Percentiles rank a stretch among this genome's conserved stretches.
These are phyloP conservation scores for Hypoxylon sp. DNA, from an alignment of 2,329 filamentous ascomycete genomes.

Conservation along the genomic window DNA sequence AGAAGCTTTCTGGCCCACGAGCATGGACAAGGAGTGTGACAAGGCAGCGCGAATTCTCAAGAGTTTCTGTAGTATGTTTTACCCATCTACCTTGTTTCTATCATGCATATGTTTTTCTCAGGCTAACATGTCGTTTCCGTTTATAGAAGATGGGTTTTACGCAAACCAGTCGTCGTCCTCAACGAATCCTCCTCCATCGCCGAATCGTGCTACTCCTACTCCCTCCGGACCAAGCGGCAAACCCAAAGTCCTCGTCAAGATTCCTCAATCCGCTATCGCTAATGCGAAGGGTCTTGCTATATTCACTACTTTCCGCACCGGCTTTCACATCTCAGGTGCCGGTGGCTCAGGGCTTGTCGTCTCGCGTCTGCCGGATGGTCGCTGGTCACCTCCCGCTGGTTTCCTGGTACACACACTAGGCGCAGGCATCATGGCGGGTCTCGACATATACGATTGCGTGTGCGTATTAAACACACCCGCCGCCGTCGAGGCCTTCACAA, in stretches of 20 bases:
- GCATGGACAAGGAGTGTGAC: conserved; percentile 87
- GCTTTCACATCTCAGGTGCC: conserved; percentile 71
- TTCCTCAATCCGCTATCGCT: conserved; percentile 67
- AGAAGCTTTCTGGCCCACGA: conserved; percentile 87
- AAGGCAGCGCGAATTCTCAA: conserved; percentile 86
- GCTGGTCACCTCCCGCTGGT: conserved; percentile 82
- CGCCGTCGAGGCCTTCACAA: conserved; percentile 80
- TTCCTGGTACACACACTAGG: conserved; percentile 84
- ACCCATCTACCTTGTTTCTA: neutral
- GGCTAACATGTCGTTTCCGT: conserved; percentile 3
- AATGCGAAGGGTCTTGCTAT: conserved; percentile 75
- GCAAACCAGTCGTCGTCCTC: conserved; percentile 44
- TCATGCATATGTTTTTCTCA: neutral
- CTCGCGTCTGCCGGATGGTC: conserved; percentile 68
- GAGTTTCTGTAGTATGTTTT: conserved; percentile 81
- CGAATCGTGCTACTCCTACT: conserved; percentile 40
- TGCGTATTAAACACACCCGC: conserved; percentile 83
- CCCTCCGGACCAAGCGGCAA: conserved; percentile 48
- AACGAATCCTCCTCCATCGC: conserved; percentile 15
- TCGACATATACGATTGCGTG: conserved; percentile 91
- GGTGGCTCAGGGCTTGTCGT: conserved; percentile 73
- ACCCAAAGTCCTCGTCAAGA: conserved; percentile 60
- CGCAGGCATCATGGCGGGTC: conserved; percentile 80
- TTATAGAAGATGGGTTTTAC: conserved; percentile 62
- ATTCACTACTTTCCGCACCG: conserved; percentile 75